Evolutionary conservation across 164 flowering plant genomes (phyloP), one percentile per base, ranked within the genome.

Genomic region (Liriodendron chinense): DNA sequence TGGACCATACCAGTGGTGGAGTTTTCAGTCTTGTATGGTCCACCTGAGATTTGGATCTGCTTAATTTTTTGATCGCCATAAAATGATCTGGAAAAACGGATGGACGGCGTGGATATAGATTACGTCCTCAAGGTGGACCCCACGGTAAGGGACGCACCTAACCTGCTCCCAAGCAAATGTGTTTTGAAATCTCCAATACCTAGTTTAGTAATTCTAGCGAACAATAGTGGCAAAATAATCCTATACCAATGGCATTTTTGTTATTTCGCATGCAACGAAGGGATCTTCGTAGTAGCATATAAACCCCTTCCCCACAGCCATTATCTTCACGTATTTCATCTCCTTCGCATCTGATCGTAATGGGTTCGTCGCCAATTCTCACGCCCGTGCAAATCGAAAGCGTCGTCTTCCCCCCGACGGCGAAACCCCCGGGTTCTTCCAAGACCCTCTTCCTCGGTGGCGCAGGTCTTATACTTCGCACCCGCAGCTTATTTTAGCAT

Each of bases 391-490:
- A 80, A 47, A 87, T 92, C n/a, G 97, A 91, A 68, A 68, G 65
- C 78, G 57, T 66, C 71, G 69, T 70, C 0, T 95, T 93, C 75
- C 86, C 93, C 22, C 73, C 92, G 7, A 7, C 82, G 43, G 88
- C 79, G 12, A 88, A 82, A 47, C 89, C 97, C 20, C 94, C 91
- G 1, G 91, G 88, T 62, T 85, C 94, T 47, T 26, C 80, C 75
- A 83, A 88, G 3, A 24, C 88, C 1, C 77, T 87, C 9, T 92
- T 93, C 85, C 98, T 95, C 77, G 96, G 87, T 47, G 99, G 97
- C 75, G 97, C 96, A 88, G 97, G 95, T 91, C 12, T 9, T 21
- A 49, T 6, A 23, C 72, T 50, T 0, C 66, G 23, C 64, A 3
- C 23, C 21, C 12, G n/a, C 25, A n/a, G 18, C 22, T 68, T 43